Percentiles rank a stretch among this genome's conserved stretches.
These are phyloP conservation scores for Gossypioides kirkii DNA, from an alignment of 345 rosid genomes.

Conservation along the genomic window DNA sequence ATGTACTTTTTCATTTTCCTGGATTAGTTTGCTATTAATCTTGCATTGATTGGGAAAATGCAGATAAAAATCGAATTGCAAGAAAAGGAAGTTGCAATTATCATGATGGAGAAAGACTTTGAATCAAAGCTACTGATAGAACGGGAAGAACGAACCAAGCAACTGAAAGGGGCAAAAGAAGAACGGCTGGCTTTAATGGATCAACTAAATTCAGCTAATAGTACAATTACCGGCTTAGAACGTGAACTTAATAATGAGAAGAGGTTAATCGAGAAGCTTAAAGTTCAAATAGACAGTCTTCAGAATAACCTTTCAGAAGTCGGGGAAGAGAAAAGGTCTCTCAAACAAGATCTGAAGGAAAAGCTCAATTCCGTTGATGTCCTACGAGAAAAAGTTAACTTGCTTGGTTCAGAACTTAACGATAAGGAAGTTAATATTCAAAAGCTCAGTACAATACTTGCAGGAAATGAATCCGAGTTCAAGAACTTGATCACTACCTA, in stretches of 20 bases:
- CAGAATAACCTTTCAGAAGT: constrained; percentile 44
- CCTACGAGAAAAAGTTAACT: constrained; percentile 48
- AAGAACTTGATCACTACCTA: constrained; percentile 37
- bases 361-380: constrained; percentile 44
- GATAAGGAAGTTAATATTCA: constrained; percentile 48
- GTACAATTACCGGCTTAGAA: constrained; percentile 49
- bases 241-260: constrained; percentile 65
- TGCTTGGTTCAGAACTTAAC: constrained; percentile 56
- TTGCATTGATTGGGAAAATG: constrained; percentile 20
- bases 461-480: constrained; percentile 51
- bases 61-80: constrained; percentile 63
- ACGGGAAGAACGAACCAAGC: constrained; percentile 49
- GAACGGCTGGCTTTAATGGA: constrained; percentile 45
- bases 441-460: constrained; percentile 41
- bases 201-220: constrained; percentile 60
- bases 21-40: constrained; percentile 4
- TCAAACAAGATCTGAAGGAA: constrained; percentile 52
- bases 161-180: constrained; percentile 49
- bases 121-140: constrained; percentile 52
- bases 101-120: constrained; percentile 50
- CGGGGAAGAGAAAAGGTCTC: constrained; percentile 48
- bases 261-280: constrained; percentile 47
- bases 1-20: neutral
- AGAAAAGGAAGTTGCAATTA: constrained; percentile 59
- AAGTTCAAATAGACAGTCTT: constrained; percentile 45